Evolutionary conservation across 2,329 filamentous ascomycete species (phyloP).

Genomic region (Fusarium sp.): DNA sequence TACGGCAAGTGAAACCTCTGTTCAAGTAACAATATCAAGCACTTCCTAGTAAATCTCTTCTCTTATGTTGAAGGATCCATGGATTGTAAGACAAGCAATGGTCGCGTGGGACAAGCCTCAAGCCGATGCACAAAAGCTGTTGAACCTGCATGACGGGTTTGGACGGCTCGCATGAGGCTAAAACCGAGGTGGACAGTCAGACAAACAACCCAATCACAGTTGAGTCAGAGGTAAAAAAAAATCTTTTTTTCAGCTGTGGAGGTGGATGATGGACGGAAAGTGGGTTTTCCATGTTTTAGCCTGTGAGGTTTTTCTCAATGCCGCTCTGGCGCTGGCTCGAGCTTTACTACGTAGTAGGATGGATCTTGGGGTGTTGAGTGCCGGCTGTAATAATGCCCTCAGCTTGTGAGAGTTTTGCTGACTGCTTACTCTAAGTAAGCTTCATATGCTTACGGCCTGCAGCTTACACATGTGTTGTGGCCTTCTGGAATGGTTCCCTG

Average conservation of each 20-base stretch:
- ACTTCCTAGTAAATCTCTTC: too few species aligned
- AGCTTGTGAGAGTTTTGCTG: not conserved
- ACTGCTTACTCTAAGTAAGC: slow-evolving; percentile 12
- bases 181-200: slow-evolving; percentile 18
- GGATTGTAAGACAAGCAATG: slow-evolving; percentile 11
- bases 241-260: slow-evolving; percentile 35
- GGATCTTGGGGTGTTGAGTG: slow-evolving; percentile 27
- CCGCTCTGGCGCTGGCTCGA: slow-evolving; percentile 25
- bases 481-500: slow-evolving; percentile 20
- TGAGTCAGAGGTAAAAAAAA: slow-evolving; percentile 37
- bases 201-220: slow-evolving; percentile 30
- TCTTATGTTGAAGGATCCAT: too few species aligned
- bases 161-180: slow-evolving; percentile 28
- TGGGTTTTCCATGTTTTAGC: slow-evolving; percentile 33
- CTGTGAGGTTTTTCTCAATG: slow-evolving; percentile 33
- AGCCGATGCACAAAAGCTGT: slow-evolving; percentile 13
- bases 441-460: slow-evolving; percentile 1
- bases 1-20: not conserved
- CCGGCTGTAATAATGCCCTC: slow-evolving; percentile 2
- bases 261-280: slow-evolving; percentile 39
- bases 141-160: slow-evolving; percentile 30
- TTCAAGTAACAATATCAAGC: not conserved
- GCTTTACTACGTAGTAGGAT: not conserved
- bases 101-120: slow-evolving; percentile 37
- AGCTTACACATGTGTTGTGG: slow-evolving; percentile 14